Evolutionary conservation across 2,329 filamentous ascomycete genomes (phyloP), one percentile per base, ranked within the genome.

Genomic region (Cercospora zeae-maydis): DNA sequence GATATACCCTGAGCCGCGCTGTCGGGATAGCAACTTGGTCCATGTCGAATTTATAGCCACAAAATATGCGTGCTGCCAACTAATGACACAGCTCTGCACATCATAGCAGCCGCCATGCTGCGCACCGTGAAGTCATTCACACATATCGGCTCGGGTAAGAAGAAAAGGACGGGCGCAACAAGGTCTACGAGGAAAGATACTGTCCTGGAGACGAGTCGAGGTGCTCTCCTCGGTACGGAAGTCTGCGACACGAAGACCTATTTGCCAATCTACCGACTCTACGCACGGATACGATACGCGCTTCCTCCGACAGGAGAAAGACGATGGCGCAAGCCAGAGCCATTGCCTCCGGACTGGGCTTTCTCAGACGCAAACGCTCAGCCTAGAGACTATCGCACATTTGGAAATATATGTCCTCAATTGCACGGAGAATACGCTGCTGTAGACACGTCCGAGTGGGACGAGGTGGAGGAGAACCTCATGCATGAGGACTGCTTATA

Each of bases 401-500:
- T 65, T 39, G 66, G 66, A 24, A 47, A 62, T 9, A 65, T 65
- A 34, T 67, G 66, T 54, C 66, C 66, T 19, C 66, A 65, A 33
- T 21, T 63, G n/a, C 56, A 34, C 4, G 53, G 31, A 10, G 58
- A 56, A 9, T 59, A 45, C 10, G 54, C 53, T 19, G 62, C 54
- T 7, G 56, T 59, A n/a, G 56, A 62, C 9, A 42, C 55, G 13
- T 58, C 37, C 34, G 51, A 31, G 19, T 58, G 36, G 52, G 36
- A 64, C 30, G 62, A 63, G n/a, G 59, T 62, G n/a, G 62, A 52
- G 2, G 59, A 62, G 30, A 58, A 63, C 34, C 33, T 64, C 2
- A 62, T 64, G 61, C 58, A 64, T 53, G 66, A 67, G 33, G 66
- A 67, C 49, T 67, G 66, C 45, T 42, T 67, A 14, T 67, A 65